Conservation (phyloP, 345 rosid species). For the Raphanus sativus region DNA sequence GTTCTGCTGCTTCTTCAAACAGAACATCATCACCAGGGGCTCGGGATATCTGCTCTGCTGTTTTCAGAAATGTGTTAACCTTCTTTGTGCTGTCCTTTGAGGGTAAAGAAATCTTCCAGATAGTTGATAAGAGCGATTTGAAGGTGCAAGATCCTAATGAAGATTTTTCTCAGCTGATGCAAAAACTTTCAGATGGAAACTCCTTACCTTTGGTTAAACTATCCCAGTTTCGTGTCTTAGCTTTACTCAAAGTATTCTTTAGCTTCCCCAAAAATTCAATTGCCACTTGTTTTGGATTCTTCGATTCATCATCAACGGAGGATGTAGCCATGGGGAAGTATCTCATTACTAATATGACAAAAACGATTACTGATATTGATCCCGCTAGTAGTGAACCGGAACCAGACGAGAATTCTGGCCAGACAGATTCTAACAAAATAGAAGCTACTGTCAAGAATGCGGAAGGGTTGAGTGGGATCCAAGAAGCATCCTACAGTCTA, state of each 20-base stretch:
- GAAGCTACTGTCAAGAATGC: conserved; percentile 37
- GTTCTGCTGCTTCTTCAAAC: conserved; percentile 60
- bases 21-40: conserved; percentile 53
- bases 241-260: conserved; percentile 65
- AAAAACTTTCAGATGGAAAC: conserved; percentile 57
- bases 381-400: conserved; percentile 41
- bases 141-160: conserved; percentile 55
- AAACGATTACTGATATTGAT: conserved; percentile 46
- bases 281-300: conserved; percentile 74
- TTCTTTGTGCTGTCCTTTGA: conserved; percentile 62
- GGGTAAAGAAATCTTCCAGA: conserved; percentile 55
- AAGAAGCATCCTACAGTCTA: conserved; percentile 40
- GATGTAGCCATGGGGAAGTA: conserved; percentile 56
- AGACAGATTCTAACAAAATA: conserved; percentile 38
- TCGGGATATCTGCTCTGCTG: conserved; percentile 62
- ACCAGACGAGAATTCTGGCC: conserved; percentile 41
- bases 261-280: conserved; percentile 65
- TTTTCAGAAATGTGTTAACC: conserved; percentile 68
- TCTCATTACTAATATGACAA: conserved; percentile 61
- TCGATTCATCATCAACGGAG: conserved; percentile 51
- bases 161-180: conserved; percentile 58
- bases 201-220: conserved; percentile 54
- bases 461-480: conserved; percentile 37
- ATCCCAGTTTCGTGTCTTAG: conserved; percentile 56
- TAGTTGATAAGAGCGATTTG: conserved; percentile 52